Evolutionary conservation across 1,284 basidiomycete genomes (phyloP), one percentile per base, ranked within the genome.

Genomic region (Sporisorium scitamineum): DNA sequence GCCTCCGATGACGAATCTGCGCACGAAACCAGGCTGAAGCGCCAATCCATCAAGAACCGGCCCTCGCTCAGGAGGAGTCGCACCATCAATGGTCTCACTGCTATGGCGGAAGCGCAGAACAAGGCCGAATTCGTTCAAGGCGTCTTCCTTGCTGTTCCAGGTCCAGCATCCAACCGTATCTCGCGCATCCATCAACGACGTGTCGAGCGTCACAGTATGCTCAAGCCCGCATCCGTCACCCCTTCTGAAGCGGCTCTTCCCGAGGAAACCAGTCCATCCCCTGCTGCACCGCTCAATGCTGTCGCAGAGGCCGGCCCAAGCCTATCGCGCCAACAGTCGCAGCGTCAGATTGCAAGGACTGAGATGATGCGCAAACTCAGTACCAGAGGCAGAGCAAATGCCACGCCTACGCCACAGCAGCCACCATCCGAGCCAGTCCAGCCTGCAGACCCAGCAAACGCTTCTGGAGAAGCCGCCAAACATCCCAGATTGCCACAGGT

Each of bases 361-460:
- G 70, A 80, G 37, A 76, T 82, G 70, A 72, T 82, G 58, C 73
- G 80, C 42, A 82, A 82, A 52, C 68, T 82, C 41, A 78, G 74
- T 51, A 70, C 71, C 1, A 70, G 80, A 24, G 61, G 76, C 2
- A 62, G 76, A 37, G 61, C 45, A 6, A 62, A 59, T 18, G 48
- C 59, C 9, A 27, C 51, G 10, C 24, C 59, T 0, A 53, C 54
- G 16, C 24, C 55, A n/a, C n/a, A n/a, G 32, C 67, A 63, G 31
- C 57, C 54, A 13, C 7, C 44, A 2, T 11, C 59, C 29, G 50
- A 70, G 22, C 14, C 41, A 22, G 2, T 26, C 13, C 41, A 56
- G 3, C 13, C 26, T 14, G 31, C 56, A 42, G 57, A 55, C n/a
- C 8, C 20, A 10, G 31, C 44, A 22, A 11, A 16, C 24, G 27